Evolutionary conservation across 305 asterid species (phyloP).

Genomic region (Ilex paraguariensis): DNA sequence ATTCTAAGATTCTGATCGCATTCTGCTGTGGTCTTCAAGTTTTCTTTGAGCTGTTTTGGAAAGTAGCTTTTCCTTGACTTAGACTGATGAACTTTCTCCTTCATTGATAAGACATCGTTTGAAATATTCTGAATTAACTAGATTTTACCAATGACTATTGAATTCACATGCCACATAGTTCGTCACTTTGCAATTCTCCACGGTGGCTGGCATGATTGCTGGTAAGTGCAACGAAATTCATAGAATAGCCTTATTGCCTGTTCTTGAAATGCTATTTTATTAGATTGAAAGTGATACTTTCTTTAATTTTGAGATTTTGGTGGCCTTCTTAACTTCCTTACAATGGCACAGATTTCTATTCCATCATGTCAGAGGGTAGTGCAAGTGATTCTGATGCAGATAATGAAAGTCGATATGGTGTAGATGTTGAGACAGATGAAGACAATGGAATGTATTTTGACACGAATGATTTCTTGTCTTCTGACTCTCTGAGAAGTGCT

Average conservation of each 20-base stretch:
- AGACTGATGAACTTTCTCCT: too few species aligned
- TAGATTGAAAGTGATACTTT: neutral
- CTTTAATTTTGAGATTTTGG: neutral
- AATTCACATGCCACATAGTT: neutral
- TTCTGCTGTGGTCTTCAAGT: neutral
- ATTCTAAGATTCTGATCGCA: neutral
- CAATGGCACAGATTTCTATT: constrained; percentile 74
- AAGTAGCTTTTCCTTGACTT: too few species aligned
- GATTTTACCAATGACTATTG: too few species aligned
- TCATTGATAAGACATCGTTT: too few species aligned
- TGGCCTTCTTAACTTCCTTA: constrained; percentile 4
- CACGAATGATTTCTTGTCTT: constrained; percentile 80
- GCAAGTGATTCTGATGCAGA: constrained; percentile 90
- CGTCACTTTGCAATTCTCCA: constrained; percentile 2
- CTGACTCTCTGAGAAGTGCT: constrained; percentile 84
- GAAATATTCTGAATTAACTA: too few species aligned
- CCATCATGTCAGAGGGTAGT: constrained; percentile 94
- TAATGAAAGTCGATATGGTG: constrained; percentile 80
- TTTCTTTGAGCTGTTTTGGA: neutral
- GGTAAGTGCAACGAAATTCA: neutral
- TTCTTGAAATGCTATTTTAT: neutral
- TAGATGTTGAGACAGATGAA: constrained; percentile 83
- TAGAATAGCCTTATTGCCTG: neutral
- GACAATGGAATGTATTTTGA: constrained; percentile 82
- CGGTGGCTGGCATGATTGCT: neutral